Percentiles rank a stretch among this genome's conserved stretches.
phyloP scores from a whole-genome alignment of 257 asterid species.

The Dorcoceras hygrometricum region DNA sequence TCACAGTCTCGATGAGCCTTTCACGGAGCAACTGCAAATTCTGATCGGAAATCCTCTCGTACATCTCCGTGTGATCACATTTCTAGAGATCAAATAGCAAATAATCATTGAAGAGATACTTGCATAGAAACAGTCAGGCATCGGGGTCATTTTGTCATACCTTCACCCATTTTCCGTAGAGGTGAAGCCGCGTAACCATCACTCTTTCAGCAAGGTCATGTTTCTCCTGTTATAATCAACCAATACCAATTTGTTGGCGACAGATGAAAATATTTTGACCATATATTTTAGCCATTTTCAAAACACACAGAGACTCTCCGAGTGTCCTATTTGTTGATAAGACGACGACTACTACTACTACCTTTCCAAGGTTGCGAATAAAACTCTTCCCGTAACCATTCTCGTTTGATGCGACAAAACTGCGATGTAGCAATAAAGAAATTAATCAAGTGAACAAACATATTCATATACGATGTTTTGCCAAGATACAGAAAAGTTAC shows the following conservation, averaged over 20 bases:
- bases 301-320: not conserved
- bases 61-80: constrained; percentile 80
- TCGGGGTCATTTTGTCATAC: constrained; percentile 31
- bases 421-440: constrained; percentile 21
- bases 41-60: constrained; percentile 75
- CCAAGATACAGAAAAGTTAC: too few relatives aligned
- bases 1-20: constrained; percentile 70
- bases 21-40: constrained; percentile 86
- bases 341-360: too few relatives aligned
- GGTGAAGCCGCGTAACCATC: constrained; percentile 87
- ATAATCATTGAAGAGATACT: not conserved
- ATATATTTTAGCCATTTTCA: not conserved
- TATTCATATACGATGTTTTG: not conserved
- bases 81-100: constrained; percentile 35
- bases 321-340: too few relatives aligned
- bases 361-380: constrained; percentile 77
- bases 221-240: constrained; percentile 54
- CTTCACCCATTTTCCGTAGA: constrained; percentile 84
- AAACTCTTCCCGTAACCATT: constrained; percentile 64
- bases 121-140: not conserved
- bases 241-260: constrained; percentile 3
- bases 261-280: too few relatives aligned
- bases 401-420: constrained; percentile 58
- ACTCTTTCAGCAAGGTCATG: constrained; percentile 90
- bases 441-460: constrained; percentile 1